A percentile compares a stretch with the other conserved stretches of the same genome.
Evolutionary conservation across 441 rosid genomes (phyloP).

Genomic region (Populus hybrid): DNA sequence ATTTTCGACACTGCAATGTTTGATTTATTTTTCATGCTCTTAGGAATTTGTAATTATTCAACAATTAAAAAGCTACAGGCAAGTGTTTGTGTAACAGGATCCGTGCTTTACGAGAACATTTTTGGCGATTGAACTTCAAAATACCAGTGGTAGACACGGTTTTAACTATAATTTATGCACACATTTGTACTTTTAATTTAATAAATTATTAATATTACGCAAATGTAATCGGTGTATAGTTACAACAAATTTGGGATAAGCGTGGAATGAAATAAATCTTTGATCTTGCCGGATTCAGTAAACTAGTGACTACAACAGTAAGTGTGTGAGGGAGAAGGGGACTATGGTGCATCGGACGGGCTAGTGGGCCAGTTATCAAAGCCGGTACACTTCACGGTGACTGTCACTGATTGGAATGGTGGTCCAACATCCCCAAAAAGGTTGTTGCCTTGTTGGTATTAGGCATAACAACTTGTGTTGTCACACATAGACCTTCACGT

Average conservation of each 20-base stretch:
- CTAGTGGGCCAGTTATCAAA: not conserved
- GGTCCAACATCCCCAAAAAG: conserved; percentile 8
- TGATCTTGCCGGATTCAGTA: conserved; percentile 15
- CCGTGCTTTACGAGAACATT: not conserved
- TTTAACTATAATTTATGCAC: not conserved
- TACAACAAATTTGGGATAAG: not conserved
- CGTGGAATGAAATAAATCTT: not conserved
- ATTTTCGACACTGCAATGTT: not conserved
- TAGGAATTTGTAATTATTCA: not conserved
- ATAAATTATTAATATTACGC: not conserved
- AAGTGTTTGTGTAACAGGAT: not conserved
- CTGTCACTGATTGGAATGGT: conserved; percentile 17
- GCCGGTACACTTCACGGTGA: not conserved
- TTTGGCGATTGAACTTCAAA: not conserved
- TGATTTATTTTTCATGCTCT: not conserved
- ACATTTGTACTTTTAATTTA: not conserved
- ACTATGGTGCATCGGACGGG: not conserved
- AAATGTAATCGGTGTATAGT: not conserved
- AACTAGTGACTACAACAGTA: too few species aligned
- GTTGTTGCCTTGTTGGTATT: not conserved
- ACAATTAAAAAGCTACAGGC: not conserved
- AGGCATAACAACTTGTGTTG: not conserved
- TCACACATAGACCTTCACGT: not conserved
- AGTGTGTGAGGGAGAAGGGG: not conserved
- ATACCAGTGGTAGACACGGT: not conserved